A percentile compares a stretch with the other conserved stretches of the same genome.
Conservation (phyloP, 2,329 filamentous ascomycete species). For the Periconia sp. region DNA sequence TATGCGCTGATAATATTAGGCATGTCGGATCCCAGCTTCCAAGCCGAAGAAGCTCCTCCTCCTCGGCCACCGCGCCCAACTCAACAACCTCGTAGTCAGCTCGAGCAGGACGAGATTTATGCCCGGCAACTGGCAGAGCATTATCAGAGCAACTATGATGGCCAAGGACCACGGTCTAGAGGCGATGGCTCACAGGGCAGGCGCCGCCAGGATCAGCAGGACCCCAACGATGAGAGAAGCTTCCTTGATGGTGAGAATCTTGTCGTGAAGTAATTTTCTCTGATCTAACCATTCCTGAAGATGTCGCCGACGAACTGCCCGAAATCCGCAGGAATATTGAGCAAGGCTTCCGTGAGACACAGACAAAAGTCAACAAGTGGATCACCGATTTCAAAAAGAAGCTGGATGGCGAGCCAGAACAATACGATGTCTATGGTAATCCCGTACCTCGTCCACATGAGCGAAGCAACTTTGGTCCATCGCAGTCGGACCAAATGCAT, state of each 20-base stretch:
- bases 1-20: constrained; percentile 34
- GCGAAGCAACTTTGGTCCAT: constrained; percentile 42
- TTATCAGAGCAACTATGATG: constrained; percentile 58
- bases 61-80: constrained; percentile 76
- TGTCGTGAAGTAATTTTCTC: neutral
- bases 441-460: constrained; percentile 31
- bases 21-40: constrained; percentile 58
- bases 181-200: constrained; percentile 45
- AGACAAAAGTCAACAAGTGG: constrained; percentile 90
- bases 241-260: constrained; percentile 72
- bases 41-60: constrained; percentile 60
- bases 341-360: constrained; percentile 93
- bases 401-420: constrained; percentile 82
- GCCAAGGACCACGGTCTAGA: constrained; percentile 35
- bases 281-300: constrained; percentile 1
- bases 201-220: constrained; percentile 52
- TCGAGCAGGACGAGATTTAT: constrained; percentile 89
- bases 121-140: constrained; percentile 92
- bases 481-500: constrained; percentile 43
- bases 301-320: constrained; percentile 76
- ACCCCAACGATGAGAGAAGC: constrained; percentile 67
- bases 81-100: constrained; percentile 68
- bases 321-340: constrained; percentile 89
- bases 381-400: constrained; percentile 90
- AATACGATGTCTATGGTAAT: constrained; percentile 57